Evolutionary conservation across 495 filamentous ascomycete species (phyloP).

Genomic region (Cudoniella acicularis): DNA sequence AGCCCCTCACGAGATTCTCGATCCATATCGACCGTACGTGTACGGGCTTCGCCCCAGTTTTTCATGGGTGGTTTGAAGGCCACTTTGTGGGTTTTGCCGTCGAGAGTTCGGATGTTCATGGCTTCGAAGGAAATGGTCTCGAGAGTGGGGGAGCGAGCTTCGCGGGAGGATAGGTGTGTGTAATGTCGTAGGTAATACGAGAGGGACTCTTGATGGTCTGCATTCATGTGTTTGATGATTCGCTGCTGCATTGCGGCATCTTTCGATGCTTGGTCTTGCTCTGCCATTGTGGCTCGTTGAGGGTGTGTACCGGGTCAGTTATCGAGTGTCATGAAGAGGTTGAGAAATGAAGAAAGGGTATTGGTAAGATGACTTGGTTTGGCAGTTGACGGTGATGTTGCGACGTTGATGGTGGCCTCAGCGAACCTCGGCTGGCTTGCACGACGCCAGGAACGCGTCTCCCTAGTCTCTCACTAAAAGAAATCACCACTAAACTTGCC

Average conservation of each 20-base stretch:
- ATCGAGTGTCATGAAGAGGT: too few relatives aligned
- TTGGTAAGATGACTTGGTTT: too few relatives aligned
- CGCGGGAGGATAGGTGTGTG: constrained; percentile 21
- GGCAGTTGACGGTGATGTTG: too few relatives aligned
- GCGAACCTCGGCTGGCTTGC: too few relatives aligned
- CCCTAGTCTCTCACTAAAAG: too few relatives aligned
- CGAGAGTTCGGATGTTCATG: constrained; percentile 44
- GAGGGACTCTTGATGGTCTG: constrained; percentile 61
- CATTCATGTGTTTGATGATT: constrained; percentile 74
- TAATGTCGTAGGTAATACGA: constrained; percentile 60
- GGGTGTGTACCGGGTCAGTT: too few relatives aligned
- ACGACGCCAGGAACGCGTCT: too few relatives aligned
- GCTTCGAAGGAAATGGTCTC: constrained; percentile 50
- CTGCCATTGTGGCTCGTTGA: constrained; percentile 13
- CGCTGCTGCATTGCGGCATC: constrained; percentile 49
- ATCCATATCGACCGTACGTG: constrained; percentile 65
- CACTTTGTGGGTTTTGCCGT: constrained; percentile 42
- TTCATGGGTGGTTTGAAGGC: constrained; percentile 61
- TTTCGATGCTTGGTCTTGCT: constrained; percentile 11
- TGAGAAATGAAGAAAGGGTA: too few relatives aligned
- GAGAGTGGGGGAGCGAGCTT: constrained; percentile 43
- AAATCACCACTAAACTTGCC: too few relatives aligned
- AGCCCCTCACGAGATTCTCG: constrained; percentile 50
- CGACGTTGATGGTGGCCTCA: too few relatives aligned
- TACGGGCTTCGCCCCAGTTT: constrained; percentile 51